Evolutionary conservation across 176 grass and related monocot genomes (phyloP), one percentile per base, ranked within the genome.

Genomic region (Hyparrhenia diplandra): DNA sequence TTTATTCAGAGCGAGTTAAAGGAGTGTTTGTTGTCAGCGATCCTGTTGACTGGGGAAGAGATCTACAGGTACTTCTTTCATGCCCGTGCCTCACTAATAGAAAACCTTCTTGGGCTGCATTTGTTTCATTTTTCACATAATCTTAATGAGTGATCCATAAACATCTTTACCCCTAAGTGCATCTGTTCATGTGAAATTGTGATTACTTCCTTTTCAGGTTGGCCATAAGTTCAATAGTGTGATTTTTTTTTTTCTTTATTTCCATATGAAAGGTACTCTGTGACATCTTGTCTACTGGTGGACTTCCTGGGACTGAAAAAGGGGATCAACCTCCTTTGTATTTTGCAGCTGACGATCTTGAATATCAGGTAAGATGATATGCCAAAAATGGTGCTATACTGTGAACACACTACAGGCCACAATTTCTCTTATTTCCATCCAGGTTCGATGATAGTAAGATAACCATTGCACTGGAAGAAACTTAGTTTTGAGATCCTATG

Each of bases 21-120:
- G 95, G 87, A 46, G 90, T 94, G 32, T 94, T 98, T 86, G 81
- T 98, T 82, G 73, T 94, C 71, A 98, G 92, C 29, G 92, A 98
- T 79, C 95, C 95, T 89, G 84, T 93, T 84, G 95, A 98, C 55
- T 98, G 95, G 95, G 92, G 95, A 88, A 98, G 95, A 88, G 95
- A 98, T 80, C 86, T 98, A 43, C 95, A 98, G 90, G 95, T 98
- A 85, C 27, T 81, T n/a, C 17, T 81, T 21, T 30, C 29, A 11
- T 67, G 31, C 30, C 21, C 6, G 20, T 55, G 41, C 25, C 76
- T 23, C 16, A 70, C 57, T 66, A 46, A 18, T 58, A n/a, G 13
- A 64, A 85, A 80, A 45, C 52, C 34, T 40, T 35, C 29, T 46
- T 34, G 14, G 16, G 42, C 4, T 67, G 36, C 21, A 73, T 64